A percentile compares a stretch with the other conserved stretches of the same genome.
phyloP scores from a whole-genome alignment of 1,284 basidiomycete genomes.

The Microbotryum scabiosae region DNA sequence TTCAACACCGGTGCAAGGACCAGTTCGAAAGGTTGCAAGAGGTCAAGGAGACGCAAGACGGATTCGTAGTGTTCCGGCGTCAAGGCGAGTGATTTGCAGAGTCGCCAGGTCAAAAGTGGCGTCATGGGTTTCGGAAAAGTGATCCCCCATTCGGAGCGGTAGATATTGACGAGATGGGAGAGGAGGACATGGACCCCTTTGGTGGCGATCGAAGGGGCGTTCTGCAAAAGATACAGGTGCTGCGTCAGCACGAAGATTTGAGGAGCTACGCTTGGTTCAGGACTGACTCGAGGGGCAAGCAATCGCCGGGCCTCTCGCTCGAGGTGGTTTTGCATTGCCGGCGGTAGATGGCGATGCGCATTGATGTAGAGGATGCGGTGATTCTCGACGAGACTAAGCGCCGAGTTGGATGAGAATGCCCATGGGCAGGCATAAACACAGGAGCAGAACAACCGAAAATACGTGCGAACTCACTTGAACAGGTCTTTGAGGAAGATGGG shows the following conservation, averaged over 20 bases:
- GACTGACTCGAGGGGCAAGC: conserved; percentile 6
- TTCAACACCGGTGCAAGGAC: neutral
- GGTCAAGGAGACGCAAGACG: conserved; percentile 14
- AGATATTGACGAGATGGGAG: conserved; percentile 16
- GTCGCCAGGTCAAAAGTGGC: conserved; percentile 7
- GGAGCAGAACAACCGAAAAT: neutral
- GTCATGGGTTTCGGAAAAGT: conserved; percentile 22
- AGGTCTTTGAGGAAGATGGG: conserved; percentile 32
- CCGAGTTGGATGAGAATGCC: neutral
- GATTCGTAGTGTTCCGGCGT: no score
- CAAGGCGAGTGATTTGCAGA: conserved; percentile 7
- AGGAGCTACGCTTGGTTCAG: neutral
- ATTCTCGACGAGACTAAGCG: conserved; percentile 26
- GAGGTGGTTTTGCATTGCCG: conserved; percentile 24
- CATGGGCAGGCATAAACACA: neutral
- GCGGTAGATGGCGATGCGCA: conserved; percentile 16
- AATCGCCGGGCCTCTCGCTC: neutral
- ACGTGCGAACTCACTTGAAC: conserved; percentile 20
- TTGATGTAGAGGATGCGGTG: conserved; percentile 29
- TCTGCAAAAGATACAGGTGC: neutral
- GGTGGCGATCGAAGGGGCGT: no score
- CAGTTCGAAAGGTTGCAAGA: conserved; percentile 9
- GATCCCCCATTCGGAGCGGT: conserved; percentile 22
- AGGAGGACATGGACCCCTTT: conserved; percentile 1
- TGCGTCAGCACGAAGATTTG: neutral